Base-by-base conservation (phyloP, 140 eudicot species). In the Erigeron philadelphicus region DNA sequence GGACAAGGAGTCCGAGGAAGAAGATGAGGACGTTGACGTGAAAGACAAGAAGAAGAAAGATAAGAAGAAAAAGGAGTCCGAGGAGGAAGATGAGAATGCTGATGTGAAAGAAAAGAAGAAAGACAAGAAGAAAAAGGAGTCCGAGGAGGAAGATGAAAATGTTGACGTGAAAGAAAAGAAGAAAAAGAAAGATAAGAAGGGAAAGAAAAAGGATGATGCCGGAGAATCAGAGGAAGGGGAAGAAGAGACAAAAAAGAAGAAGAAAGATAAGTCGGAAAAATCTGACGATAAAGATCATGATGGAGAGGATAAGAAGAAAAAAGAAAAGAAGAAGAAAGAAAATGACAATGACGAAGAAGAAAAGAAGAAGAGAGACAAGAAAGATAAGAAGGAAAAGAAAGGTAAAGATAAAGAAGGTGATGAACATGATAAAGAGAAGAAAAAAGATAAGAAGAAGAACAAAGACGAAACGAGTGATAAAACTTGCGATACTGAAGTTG, bases 391-490 rank as follows among this genome's bases (percentile, higher is more conserved):
- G 12, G 63, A 68, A 35, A 40, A 57, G 59, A 82, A 40, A 31
- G 64, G 41, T 45, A 25, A 63, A 50, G 35, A 68, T 43, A 69
- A 70, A 61, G 77, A 75, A 35, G 82, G 77, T 11, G 49, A 71
- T 58, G 44, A 71, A 50, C 66, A 55, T 12, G 73, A 67, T 3
- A 43, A 49, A 23, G 74, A 55, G 3, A 54, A 64, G 15, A 75
- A 75, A 69, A 83, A 76, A 66, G 79, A 52, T 56, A 64, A 72
- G 79, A 80, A 74, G 55, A 64, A 46, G 52, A 41, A 18, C 35
- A 78, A 72, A 73, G 79, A 67, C 23, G 68, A 53, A 49, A 25
- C 9, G 15, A 66, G 35, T 40, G 81, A 71, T 25, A 71, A 66
- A 38, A 63, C 64, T n/a, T 16, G 61, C 2, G 80, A 74, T 58